Conservation (phyloP, 2,329 filamentous ascomycete genomes). For the Xenosphaeropsis pyriputrescens region DNA sequence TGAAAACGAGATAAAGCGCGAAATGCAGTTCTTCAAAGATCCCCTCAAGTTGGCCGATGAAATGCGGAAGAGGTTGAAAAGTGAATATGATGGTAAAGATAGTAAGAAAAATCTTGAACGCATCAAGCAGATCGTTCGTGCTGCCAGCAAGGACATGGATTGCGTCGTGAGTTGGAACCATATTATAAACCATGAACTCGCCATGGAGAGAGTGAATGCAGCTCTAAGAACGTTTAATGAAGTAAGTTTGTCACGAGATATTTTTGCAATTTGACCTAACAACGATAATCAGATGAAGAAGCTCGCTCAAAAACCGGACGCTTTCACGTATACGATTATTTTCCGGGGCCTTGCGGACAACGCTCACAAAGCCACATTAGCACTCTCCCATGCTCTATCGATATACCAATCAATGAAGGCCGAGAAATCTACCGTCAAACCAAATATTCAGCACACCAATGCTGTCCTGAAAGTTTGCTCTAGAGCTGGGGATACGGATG, state of each 20-base stretch:
- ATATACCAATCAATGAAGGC: conserved; percentile 65
- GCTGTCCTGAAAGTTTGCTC: conserved; percentile 75
- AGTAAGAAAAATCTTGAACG: conserved; percentile 39
- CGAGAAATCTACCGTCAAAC: conserved; percentile 46
- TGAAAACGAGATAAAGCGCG: conserved; percentile 2
- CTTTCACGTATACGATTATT: conserved; percentile 71
- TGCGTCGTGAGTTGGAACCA: conserved; percentile 80
- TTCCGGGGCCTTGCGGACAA: conserved; percentile 59
- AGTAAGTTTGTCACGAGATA: conserved; percentile 26
- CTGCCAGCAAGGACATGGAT: conserved; percentile 48
- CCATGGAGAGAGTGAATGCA: conserved; percentile 38
- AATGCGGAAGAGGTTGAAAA: conserved; percentile 27
- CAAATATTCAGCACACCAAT: conserved; percentile 75
- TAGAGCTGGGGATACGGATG: conserved; percentile 60
- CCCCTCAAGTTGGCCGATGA: conserved; percentile 58
- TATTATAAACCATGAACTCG: conserved; percentile 58
- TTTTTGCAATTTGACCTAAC: not conserved
- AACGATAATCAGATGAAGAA: conserved; percentile 71
- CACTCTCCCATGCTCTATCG: conserved; percentile 53
- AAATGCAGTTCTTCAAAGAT: conserved; percentile 29
- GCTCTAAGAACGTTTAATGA: conserved; percentile 85
- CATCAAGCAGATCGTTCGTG: conserved; percentile 52
- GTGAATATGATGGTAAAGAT: too few species aligned
- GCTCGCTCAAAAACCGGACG: conserved; percentile 64
- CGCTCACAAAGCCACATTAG: conserved; percentile 33